Percentiles rank a stretch among this genome's conserved stretches.
These are phyloP conservation scores for Artomyces pyxidatus DNA, from an alignment of 768 basidiomycete genomes.

Conservation along the genomic window DNA sequence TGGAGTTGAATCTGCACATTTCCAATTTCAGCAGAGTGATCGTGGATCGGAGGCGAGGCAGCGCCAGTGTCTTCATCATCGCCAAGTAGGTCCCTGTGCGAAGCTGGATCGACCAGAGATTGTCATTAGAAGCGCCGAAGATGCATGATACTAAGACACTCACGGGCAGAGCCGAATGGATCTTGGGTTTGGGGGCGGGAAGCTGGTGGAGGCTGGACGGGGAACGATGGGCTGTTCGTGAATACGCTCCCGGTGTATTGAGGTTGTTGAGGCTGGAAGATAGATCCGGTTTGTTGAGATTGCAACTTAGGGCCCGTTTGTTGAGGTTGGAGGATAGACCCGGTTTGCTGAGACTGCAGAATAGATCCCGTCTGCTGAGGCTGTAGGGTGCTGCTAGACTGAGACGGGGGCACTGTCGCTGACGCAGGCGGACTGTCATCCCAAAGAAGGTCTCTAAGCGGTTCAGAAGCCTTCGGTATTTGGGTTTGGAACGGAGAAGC, in stretches of 20 bases:
- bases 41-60: constrained; percentile 46
- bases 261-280: too few species aligned
- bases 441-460: constrained; percentile 40
- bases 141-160: constrained; percentile 7
- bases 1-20: constrained; percentile 80
- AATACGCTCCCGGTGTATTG: too few species aligned
- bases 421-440: constrained; percentile 30
- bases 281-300: too few species aligned
- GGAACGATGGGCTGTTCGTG: too few species aligned
- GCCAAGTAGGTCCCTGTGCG: constrained; percentile 52
- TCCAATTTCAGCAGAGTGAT: constrained; percentile 80
- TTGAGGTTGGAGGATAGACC: too few species aligned
- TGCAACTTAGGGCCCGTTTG: too few species aligned
- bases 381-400: constrained; percentile 24
- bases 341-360: neutral
- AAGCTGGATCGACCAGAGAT: constrained; percentile 2
- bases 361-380: constrained; percentile 8
- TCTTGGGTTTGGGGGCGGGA: constrained; percentile 28
- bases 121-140: constrained; percentile 19
- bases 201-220: constrained; percentile 2
- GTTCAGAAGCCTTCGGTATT: constrained; percentile 24
- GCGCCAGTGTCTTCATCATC: constrained; percentile 59
- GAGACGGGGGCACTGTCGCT: constrained; percentile 29
- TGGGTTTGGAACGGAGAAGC: constrained; percentile 27
- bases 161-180: constrained; percentile 40